Percentiles rank a stretch among this genome's conserved stretches.
phyloP scores from a whole-genome alignment of 2,329 filamentous ascomycete genomes.

The Aureobasidium sp. region DNA sequence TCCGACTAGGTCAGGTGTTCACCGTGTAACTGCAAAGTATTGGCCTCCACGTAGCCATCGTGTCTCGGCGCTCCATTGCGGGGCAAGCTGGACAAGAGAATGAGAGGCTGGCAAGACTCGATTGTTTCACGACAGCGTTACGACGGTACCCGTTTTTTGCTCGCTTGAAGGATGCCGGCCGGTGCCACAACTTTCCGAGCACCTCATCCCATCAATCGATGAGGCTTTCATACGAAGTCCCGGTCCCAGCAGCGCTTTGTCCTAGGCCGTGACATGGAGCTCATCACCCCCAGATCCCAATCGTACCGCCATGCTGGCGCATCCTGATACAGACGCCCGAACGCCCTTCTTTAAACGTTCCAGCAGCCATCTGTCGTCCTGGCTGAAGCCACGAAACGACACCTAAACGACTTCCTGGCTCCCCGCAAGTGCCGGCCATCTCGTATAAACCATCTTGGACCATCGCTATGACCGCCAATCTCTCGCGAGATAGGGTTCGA shows the following conservation, averaged over 20 bases:
- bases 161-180: neutral
- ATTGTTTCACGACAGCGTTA: slow-evolving; percentile 11
- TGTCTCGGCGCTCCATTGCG: neutral
- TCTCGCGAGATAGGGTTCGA: neutral
- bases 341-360: neutral
- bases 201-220: neutral
- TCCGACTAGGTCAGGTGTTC: neutral
- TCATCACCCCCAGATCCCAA: neutral
- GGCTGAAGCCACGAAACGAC: slow-evolving; percentile 1
- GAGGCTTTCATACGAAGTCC: neutral
- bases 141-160: slow-evolving; percentile 5
- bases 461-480: neutral
- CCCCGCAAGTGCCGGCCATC: neutral
- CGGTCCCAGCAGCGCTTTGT: neutral
- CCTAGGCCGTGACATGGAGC: neutral
- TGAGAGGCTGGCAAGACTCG: slow-evolving; percentile 1
- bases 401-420: neutral
- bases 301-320: neutral
- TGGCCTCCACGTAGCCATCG: slow-evolving; percentile 1
- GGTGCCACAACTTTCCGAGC: slow-evolving; percentile 2
- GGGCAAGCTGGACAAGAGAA: neutral
- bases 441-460: neutral
- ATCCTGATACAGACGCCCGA: neutral
- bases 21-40: neutral
- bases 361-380: neutral